phyloP scores from a whole-genome alignment of 2,329 filamentous ascomycete genomes.

The Boeremia exigua region DNA sequence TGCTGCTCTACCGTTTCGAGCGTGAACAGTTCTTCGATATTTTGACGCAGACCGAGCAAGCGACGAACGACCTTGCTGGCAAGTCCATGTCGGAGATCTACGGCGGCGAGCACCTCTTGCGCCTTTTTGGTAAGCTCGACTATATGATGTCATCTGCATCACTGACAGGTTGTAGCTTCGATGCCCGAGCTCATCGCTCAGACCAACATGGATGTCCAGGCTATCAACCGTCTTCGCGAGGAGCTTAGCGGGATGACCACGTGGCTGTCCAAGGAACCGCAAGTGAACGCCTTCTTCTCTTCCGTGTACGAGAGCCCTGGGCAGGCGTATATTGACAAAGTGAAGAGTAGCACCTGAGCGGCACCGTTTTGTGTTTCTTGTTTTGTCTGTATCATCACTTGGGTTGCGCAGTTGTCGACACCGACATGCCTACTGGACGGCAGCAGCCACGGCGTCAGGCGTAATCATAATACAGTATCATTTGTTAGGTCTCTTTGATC shows the following conservation, averaged over 20 bases:
- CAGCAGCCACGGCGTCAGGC: slow-evolving; percentile 8
- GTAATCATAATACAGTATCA: not conserved
- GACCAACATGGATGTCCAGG: slow-evolving; percentile 96
- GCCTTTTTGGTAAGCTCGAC: slow-evolving; percentile 76
- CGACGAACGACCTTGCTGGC: slow-evolving; percentile 67
- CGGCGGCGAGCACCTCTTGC: slow-evolving; percentile 88
- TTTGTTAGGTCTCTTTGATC: slow-evolving; percentile 21
- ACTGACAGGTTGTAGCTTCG: slow-evolving; percentile 64
- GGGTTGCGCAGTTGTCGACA: not conserved
- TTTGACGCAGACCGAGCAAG: slow-evolving; percentile 69
- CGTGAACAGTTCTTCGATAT: slow-evolving; percentile 84
- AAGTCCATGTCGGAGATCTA: slow-evolving; percentile 83
- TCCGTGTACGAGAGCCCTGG: slow-evolving; percentile 75
- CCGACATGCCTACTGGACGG: too few relatives aligned
- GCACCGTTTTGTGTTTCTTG: slow-evolving; percentile 4
- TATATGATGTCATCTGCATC: not conserved
- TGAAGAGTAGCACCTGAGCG: slow-evolving; percentile 49
- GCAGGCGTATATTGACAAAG: slow-evolving; percentile 74
- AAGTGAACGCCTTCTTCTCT: slow-evolving; percentile 78
- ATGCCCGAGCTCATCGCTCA: slow-evolving; percentile 94
- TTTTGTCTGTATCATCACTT: slow-evolving; percentile 21
- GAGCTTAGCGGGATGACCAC: slow-evolving; percentile 85
- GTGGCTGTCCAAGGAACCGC: slow-evolving; percentile 74
- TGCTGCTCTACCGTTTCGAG: slow-evolving; percentile 93
- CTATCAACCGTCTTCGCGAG: slow-evolving; percentile 84